Conservation (phyloP, 139 green algal species). For the Picochlorum sp. region DNA sequence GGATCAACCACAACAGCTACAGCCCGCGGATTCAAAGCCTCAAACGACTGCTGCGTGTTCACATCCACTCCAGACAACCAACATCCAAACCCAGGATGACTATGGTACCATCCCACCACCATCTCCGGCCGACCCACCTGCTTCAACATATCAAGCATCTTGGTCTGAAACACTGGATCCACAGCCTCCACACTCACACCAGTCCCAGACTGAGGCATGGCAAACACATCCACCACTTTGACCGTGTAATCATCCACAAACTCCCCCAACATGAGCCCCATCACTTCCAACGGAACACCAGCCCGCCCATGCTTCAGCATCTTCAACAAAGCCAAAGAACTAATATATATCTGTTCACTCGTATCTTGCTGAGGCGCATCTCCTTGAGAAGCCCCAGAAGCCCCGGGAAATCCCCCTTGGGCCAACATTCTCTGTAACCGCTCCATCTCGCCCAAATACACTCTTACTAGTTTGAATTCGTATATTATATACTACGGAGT, state of each 20-base stretch:
- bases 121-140: slow-evolving; percentile 95
- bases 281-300: slow-evolving; percentile 99
- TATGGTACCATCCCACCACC: slow-evolving; percentile 99
- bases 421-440: slow-evolving; percentile 61
- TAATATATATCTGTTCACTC: slow-evolving; percentile 97
- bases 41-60: slow-evolving; percentile 99
- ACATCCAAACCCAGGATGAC: slow-evolving; percentile 97
- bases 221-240: slow-evolving; percentile 97
- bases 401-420: slow-evolving; percentile 16
- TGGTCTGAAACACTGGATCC: slow-evolving; percentile 98
- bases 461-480: not conserved
- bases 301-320: slow-evolving; percentile 99
- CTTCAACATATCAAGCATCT: slow-evolving; percentile 99
- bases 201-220: slow-evolving; percentile 97
- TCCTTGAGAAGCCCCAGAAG: slow-evolving; percentile 9
- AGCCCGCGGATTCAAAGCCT: slow-evolving; percentile 89
- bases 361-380: slow-evolving; percentile 88
- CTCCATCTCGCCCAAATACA: slow-evolving; percentile 36
- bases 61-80: slow-evolving; percentile 99
- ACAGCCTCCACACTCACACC: slow-evolving; percentile 97
- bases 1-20: slow-evolving; percentile 97
- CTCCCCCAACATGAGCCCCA: slow-evolving; percentile 99
- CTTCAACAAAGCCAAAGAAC: slow-evolving; percentile 92
- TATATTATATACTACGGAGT: no score
- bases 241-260: slow-evolving; percentile 99